Conservation (phyloP, 2,329 filamentous ascomycete species). For the Amylocarpus encephaloides region DNA sequence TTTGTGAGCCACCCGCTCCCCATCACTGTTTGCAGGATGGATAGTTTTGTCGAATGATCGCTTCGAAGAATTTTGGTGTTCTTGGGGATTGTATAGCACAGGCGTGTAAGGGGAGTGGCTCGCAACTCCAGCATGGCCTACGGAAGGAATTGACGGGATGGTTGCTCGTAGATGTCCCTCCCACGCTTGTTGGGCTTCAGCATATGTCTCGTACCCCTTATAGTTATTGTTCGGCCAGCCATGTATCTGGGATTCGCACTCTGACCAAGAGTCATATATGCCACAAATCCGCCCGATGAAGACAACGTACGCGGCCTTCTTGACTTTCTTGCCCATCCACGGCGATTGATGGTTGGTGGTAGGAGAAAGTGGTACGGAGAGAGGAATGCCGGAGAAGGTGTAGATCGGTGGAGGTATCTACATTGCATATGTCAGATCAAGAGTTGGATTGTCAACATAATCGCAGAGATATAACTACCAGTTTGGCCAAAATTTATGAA, state of each 20-base stretch:
- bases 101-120: neutral
- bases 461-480: too few relatives aligned
- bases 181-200: slow-evolving; percentile 14
- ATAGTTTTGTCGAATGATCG: neutral
- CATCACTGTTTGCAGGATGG: neutral
- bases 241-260: slow-evolving; percentile 15
- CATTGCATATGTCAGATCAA: too few relatives aligned
- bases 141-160: neutral
- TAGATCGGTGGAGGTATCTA: too few relatives aligned
- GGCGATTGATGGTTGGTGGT: neutral
- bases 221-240: slow-evolving; percentile 8
- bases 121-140: neutral
- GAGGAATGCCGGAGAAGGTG: neutral
- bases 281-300: slow-evolving; percentile 14
- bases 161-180: slow-evolving; percentile 4
- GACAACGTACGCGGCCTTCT: slow-evolving; percentile 3
- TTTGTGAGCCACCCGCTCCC: neutral
- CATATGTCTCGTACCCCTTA: slow-evolving; percentile 10
- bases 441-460: too few relatives aligned
- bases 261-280: slow-evolving; percentile 11
- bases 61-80: neutral
- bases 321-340: slow-evolving; percentile 1
- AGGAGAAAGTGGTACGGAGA: neutral
- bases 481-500: too few relatives aligned
- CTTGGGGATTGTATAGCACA: neutral